These are phyloP conservation scores for Trametes gibbosa DNA, from an alignment of 768 basidiomycete species.

Conservation along the genomic window DNA sequence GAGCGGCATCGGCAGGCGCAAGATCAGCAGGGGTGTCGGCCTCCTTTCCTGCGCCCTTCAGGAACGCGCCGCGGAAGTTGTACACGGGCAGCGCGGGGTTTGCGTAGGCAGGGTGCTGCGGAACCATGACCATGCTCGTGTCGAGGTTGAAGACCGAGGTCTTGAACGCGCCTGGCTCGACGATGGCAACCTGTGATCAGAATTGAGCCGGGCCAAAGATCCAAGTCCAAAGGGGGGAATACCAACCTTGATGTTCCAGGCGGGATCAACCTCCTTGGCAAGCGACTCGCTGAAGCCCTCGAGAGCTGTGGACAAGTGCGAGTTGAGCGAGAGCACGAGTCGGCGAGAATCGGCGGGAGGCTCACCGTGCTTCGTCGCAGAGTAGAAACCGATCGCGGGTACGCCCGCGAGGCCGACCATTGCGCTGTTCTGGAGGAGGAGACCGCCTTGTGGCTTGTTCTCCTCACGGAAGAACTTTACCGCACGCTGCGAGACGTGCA, in stretches of 20 bases:
- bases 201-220: no score
- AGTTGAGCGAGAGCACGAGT: not conserved
- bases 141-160: no score
- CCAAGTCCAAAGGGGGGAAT: no score
- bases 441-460: no score
- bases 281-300: slow-evolving; percentile 40
- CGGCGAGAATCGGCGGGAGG: not conserved
- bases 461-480: no score
- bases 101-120: slow-evolving; percentile 18
- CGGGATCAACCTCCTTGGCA: slow-evolving; percentile 40
- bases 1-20: slow-evolving; percentile 11
- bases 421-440: slow-evolving; percentile 40
- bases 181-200: slow-evolving; percentile 17
- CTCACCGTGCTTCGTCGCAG: slow-evolving; percentile 24
- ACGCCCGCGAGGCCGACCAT: slow-evolving; percentile 23
- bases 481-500: no score
- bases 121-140: not conserved
- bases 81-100: not conserved
- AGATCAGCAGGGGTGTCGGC: not conserved
- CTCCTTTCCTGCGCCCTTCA: not conserved
- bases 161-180: slow-evolving; percentile 21
- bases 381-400: slow-evolving; percentile 22
- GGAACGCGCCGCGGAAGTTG: not conserved
- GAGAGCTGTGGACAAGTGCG: slow-evolving; percentile 7
- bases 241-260: no score